phyloP scores from a whole-genome alignment of 306 rosid species.

The Cucumis sativus region Cucumber_9930_V3 NC_026660.2:24786501-24787000 shows the following conservation, averaged over 20 bases:
- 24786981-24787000: constrained; percentile 83
- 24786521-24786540: too few relatives aligned
- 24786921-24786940: constrained; percentile 81
- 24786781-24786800: neutral
- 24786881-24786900: constrained; percentile 86
- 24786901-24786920: constrained; percentile 84
- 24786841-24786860: constrained; percentile 21
- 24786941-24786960: constrained; percentile 78
- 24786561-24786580: too few relatives aligned
- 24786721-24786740: neutral
- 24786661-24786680: neutral
- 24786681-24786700: neutral
- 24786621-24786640: too few relatives aligned
- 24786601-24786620: too few relatives aligned
- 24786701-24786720: neutral
- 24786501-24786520: too few relatives aligned
- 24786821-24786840: neutral
- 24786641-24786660: too few relatives aligned
- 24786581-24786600: too few relatives aligned
- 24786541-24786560: too few relatives aligned
- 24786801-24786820: neutral
- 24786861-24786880: constrained; percentile 91
- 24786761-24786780: neutral
- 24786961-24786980: constrained; percentile 92
- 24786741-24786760: neutral